Base-by-base conservation (phyloP, 2,329 filamentous ascomycete genomes). In the Calonectria henricotiae region DNA sequence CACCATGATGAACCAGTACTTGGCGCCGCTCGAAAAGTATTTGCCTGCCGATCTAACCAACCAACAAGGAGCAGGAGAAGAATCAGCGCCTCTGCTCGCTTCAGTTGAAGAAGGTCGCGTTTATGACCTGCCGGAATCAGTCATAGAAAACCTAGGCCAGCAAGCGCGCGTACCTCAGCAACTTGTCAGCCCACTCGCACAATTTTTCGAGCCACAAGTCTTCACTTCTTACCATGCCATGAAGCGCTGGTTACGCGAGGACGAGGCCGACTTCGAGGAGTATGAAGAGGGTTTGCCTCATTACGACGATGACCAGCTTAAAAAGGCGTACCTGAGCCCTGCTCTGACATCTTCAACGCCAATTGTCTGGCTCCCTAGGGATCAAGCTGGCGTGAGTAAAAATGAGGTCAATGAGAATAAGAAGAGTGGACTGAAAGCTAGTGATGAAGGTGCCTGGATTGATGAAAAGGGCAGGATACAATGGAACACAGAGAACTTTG, bases 401-500 rank as follows among this genome's bases (percentile, higher is more conserved):
- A 23, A 39, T 4, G 51, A 58, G 32, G n/a, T 58, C 8, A 39
- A 32, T 5, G 32, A 37, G n/a, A 58, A 39, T 15, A 12, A 58
- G 6, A 8, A 39, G 35, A 17, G n/a, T 17, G 51, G 51, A 9
- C 27, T 58, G 35, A 58, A 25, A 5, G 51, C 51, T 1, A 58
- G 35, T n/a, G 35, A 58, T 13, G 51, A 39, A 23, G 51, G 51
- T 4, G 51, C 51, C 8, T 58, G 51, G 51, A 3, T 58, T 37
- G 35, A 58, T 17, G 32, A 58, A 27, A 15, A 39, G 12, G 32
- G 51, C 1, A 25, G 13, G 20, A 20, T 58, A 3, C 32, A 39
- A 17, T 58, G 51, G 51, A 39, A 58, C 6, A 27, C 39, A 12
- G 51, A 39, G 2, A 58, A 58, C 35, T 39, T 58, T 58, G 32